A percentile compares a stretch with the other conserved stretches of the same genome.
These are phyloP conservation scores for Aspergillus ochraceus DNA, from an alignment of 2,329 filamentous ascomycete genomes.

Conservation along the genomic window DNA sequence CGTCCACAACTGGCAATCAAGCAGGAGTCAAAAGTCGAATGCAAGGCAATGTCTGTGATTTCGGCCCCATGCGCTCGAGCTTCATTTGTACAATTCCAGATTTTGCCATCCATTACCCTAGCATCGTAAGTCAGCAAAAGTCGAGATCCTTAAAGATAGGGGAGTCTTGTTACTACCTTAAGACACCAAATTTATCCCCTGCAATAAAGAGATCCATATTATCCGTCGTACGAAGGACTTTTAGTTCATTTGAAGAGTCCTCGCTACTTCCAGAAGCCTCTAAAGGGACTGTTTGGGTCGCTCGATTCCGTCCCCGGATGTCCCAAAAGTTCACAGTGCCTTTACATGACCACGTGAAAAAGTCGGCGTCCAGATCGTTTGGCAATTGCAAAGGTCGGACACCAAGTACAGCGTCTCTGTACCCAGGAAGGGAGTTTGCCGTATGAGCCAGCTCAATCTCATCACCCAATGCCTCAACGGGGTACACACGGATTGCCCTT, in stretches of 20 bases:
- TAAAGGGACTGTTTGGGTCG: conserved; percentile 65
- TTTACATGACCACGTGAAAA: conserved; percentile 84
- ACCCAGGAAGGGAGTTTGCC: conserved; percentile 51
- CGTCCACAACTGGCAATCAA: conserved; percentile 81
- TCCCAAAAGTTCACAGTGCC: conserved; percentile 85
- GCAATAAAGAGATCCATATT: conserved; percentile 70
- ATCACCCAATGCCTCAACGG: conserved; percentile 46
- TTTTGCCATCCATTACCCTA: conserved; percentile 45
- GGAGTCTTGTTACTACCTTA: conserved; percentile 50
- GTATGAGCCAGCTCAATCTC: conserved; percentile 30
- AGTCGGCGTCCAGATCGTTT: conserved; percentile 66
- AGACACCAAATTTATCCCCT: conserved; percentile 82
- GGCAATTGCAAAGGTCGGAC: conserved; percentile 64
- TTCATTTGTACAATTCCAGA: conserved; percentile 64
- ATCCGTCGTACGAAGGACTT: conserved; percentile 58
- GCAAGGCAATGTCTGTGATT: conserved; percentile 76
- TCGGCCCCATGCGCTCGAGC: conserved; percentile 85
- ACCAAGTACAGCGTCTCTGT: conserved; percentile 65
- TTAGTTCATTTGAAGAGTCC: conserved; percentile 57
- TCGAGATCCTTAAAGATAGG: conserved; percentile 6
- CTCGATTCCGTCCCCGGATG: conserved; percentile 66
- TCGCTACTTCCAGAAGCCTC: conserved; percentile 53
- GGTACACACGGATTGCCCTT: conserved; percentile 66
- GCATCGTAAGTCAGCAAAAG: conserved; percentile 17
- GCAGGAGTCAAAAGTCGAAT: conserved; percentile 60